These are phyloP conservation scores for Fusarium tupiense DNA, from an alignment of 2,329 filamentous ascomycete species.

Conservation along the genomic window DNA sequence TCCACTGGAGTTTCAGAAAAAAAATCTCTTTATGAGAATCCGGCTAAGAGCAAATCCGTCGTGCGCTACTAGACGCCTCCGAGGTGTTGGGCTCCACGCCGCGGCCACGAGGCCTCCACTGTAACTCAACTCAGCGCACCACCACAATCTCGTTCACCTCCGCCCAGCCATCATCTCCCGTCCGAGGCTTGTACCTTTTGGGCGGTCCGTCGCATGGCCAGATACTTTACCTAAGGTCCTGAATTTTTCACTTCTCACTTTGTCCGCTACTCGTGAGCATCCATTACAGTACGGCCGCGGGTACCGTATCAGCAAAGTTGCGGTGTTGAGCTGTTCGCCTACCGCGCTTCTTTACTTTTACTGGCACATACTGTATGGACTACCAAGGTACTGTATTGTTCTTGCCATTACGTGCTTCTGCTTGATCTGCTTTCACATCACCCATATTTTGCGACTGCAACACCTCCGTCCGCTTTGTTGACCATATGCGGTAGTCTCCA, in stretches of 20 bases:
- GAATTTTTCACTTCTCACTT: slow-evolving; percentile 6
- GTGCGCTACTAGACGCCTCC: slow-evolving; percentile 39
- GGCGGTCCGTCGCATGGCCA: slow-evolving; percentile 23
- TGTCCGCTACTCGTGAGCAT: slow-evolving; percentile 23
- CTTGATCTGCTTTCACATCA: slow-evolving; percentile 10
- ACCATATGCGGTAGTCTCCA: slow-evolving; percentile 32
- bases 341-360: slow-evolving; percentile 40
- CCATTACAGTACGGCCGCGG: slow-evolving; percentile 1
- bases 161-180: slow-evolving; percentile 25
- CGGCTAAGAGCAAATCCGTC: slow-evolving; percentile 23
- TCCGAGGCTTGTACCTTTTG: slow-evolving; percentile 23
- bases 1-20: slow-evolving; percentile 40
- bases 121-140: slow-evolving; percentile 29
- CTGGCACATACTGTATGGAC: background rate
- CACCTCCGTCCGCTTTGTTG: slow-evolving; percentile 21
- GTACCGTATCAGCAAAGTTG: slow-evolving; percentile 25
- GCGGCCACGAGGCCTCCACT: slow-evolving; percentile 37
- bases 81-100: slow-evolving; percentile 37
- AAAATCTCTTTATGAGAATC: slow-evolving; percentile 18
- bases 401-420: background rate
- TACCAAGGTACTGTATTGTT: background rate
- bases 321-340: slow-evolving; percentile 42
- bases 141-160: slow-evolving; percentile 23
- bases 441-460: slow-evolving; percentile 13
- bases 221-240: background rate